Conservation (phyloP, 768 basidiomycete genomes). For the Clavaria fumosa region DNA sequence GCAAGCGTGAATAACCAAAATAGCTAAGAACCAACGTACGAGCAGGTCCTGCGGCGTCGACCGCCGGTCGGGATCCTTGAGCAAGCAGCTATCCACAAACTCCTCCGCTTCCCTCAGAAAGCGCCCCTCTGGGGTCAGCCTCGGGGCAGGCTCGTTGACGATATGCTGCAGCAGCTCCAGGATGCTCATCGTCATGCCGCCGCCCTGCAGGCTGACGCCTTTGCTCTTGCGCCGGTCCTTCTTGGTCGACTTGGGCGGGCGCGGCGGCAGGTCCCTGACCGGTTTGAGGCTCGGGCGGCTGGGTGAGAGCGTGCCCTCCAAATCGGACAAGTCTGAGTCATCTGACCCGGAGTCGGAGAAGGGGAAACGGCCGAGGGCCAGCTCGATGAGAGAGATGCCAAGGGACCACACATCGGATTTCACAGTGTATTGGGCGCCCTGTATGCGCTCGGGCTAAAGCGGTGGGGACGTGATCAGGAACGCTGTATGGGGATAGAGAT, state of each 20-base stretch:
- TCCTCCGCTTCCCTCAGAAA: constrained; percentile 58
- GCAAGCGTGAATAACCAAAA: constrained; percentile 4
- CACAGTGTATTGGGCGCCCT: constrained; percentile 95
- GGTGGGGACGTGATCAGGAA: constrained; percentile 9
- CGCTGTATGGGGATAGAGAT: constrained; percentile 4
- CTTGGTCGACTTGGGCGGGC: constrained; percentile 27
- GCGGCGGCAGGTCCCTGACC: constrained; percentile 26
- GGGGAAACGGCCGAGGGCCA: constrained; percentile 93
- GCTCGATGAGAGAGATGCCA: constrained; percentile 92
- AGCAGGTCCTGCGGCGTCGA: constrained; percentile 79
- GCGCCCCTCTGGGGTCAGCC: constrained; percentile 57
- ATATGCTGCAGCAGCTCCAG: constrained; percentile 94
- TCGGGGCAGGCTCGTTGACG: constrained; percentile 94
- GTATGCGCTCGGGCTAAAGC: constrained; percentile 89
- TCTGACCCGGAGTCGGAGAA: constrained; percentile 73
- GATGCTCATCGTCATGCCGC: constrained; percentile 97
- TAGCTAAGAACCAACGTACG: constrained; percentile 28
- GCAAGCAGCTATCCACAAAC: constrained; percentile 81
- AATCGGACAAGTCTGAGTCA: constrained; percentile 67
- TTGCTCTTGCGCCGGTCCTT: constrained; percentile 79
- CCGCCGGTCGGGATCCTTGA: constrained; percentile 77
- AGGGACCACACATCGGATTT: constrained; percentile 99
- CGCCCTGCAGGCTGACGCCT: constrained; percentile 87
- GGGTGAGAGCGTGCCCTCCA: constrained; percentile 71
- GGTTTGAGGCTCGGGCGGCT: constrained; percentile 40